phyloP scores from a whole-genome alignment of 306 rosid genomes.

The Cicer judaicum region DNA sequence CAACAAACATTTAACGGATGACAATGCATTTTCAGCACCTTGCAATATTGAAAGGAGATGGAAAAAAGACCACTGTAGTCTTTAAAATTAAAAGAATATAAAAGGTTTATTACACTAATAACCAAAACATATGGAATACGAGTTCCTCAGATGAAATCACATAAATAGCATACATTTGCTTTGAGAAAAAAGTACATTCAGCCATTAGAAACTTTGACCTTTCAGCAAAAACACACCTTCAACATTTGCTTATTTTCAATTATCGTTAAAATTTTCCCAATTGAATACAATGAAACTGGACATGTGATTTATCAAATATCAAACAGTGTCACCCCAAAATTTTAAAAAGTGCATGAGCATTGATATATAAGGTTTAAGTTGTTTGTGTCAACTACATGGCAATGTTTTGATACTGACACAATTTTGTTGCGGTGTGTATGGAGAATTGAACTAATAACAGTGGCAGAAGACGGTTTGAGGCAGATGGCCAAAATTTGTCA shows the following conservation, averaged over 20 bases:
- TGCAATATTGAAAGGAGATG: conserved; percentile 10
- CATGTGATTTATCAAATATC: background rate
- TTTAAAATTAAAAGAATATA: background rate
- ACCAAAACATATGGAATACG: conserved; percentile 4
- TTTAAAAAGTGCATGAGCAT: background rate
- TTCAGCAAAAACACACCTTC: background rate
- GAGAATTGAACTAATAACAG: background rate
- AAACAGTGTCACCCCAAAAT: background rate
- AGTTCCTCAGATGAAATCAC: background rate
- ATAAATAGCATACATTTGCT: background rate
- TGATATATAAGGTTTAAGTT: conserved; percentile 2
- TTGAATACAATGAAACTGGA: background rate
- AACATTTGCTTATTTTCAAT: background rate
- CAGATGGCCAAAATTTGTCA: background rate
- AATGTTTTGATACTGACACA: background rate
- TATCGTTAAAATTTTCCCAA: conserved; percentile 1
- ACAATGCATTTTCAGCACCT: conserved; percentile 19
- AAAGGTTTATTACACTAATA: background rate
- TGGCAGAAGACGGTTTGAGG: background rate
- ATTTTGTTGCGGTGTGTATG: background rate
- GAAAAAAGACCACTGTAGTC: conserved; percentile 10
- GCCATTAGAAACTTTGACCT: background rate
- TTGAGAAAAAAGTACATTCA: background rate
- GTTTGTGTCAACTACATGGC: background rate
- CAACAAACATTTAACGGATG: conserved; percentile 17